Percentiles rank a stretch among this genome's conserved stretches.
Conservation (phyloP, 139 green algal genomes). For the Chara braunii region DNA sequence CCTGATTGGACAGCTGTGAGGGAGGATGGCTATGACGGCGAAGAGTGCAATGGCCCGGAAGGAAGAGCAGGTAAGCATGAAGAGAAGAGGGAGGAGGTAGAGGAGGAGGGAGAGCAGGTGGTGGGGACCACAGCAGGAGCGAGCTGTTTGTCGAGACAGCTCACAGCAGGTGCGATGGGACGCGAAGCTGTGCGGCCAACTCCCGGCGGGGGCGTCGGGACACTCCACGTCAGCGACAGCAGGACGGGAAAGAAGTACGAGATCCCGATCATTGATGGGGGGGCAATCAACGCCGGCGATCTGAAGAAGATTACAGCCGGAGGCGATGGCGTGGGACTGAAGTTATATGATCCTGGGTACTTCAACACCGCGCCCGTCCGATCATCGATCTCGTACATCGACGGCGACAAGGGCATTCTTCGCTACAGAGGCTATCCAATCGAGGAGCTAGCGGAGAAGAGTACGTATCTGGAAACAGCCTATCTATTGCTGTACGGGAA, state of each 20-base stretch:
- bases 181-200: slow-evolving; percentile 24
- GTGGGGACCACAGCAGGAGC: neutral
- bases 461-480: slow-evolving; percentile 69
- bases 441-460: slow-evolving; percentile 81
- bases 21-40: neutral
- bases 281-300: slow-evolving; percentile 70
- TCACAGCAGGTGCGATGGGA: neutral
- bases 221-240: slow-evolving; percentile 71
- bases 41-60: neutral
- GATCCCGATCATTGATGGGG: slow-evolving; percentile 67
- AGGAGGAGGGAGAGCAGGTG: slow-evolving; percentile 7
- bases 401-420: slow-evolving; percentile 90
- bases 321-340: slow-evolving; percentile 30
- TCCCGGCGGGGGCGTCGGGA: slow-evolving; percentile 59
- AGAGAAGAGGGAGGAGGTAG: neutral
- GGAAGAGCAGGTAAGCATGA: slow-evolving; percentile 1
- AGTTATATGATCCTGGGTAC: slow-evolving; percentile 66
- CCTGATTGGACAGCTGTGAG: too few species aligned
- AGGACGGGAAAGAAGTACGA: slow-evolving; percentile 83
- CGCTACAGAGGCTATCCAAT: slow-evolving; percentile 92
- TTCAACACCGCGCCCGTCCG: slow-evolving; percentile 86
- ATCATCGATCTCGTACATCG: slow-evolving; percentile 88
- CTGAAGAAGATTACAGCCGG: slow-evolving; percentile 63
- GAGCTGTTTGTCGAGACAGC: slow-evolving; percentile 1
- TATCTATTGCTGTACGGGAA: slow-evolving; percentile 66